Conservation (phyloP, 2,329 filamentous ascomycete genomes). For the Fusarium tjaetaba region DNA sequence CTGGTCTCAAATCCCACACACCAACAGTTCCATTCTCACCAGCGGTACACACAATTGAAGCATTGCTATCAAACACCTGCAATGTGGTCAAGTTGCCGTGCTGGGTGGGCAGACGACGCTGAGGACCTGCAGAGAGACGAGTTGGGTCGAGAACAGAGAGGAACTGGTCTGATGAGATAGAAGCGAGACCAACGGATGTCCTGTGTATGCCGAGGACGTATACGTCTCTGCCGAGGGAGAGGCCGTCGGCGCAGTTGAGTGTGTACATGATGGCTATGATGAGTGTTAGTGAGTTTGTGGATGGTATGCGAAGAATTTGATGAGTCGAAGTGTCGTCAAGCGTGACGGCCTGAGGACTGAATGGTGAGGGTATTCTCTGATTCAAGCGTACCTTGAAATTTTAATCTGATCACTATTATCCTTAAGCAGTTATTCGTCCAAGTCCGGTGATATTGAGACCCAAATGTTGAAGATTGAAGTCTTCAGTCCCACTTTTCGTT, state of each 20-base stretch:
- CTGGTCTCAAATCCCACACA: conserved; percentile 71
- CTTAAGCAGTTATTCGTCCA: neutral
- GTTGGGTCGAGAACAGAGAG: conserved; percentile 72
- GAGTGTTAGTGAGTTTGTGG: conserved; percentile 4
- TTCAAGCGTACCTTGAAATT: neutral
- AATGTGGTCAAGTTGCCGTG: conserved; percentile 74
- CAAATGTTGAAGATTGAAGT: conserved; percentile 27
- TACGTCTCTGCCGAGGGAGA: conserved; percentile 51
- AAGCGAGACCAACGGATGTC: conserved; percentile 62
- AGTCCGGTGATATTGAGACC: neutral
- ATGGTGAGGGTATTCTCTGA: too few species aligned
- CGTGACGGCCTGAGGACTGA: neutral
- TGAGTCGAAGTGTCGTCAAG: rapidly evolving
- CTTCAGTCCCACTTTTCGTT: conserved; percentile 37
- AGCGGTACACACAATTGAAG: conserved; percentile 71
- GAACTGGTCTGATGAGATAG: conserved; percentile 76
- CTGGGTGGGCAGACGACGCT: conserved; percentile 59
- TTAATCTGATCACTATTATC: neutral
- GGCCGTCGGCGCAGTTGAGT: conserved; percentile 46
- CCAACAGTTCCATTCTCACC: conserved; percentile 76
- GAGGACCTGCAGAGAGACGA: conserved; percentile 62
- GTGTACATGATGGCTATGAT: conserved; percentile 45
- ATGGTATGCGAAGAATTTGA: neutral
- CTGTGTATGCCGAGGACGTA: conserved; percentile 69
- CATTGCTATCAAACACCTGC: conserved; percentile 61